These are phyloP conservation scores for Boechera stricta DNA, from an alignment of 345 rosid genomes.

Conservation along the genomic window DNA sequence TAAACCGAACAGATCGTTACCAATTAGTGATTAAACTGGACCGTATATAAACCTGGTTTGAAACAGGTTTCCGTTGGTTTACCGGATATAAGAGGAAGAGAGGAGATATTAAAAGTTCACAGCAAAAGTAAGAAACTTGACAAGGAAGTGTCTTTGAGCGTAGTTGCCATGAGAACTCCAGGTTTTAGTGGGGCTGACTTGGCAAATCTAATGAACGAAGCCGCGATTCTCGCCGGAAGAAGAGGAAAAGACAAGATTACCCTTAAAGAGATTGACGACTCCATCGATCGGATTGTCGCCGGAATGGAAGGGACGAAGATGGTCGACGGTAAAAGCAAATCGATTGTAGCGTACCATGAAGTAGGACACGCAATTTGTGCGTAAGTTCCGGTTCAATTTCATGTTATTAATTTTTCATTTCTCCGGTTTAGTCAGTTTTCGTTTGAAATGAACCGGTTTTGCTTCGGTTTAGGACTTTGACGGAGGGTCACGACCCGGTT, in stretches of 20 bases:
- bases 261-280: slow-evolving; percentile 65
- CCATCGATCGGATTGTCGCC: slow-evolving; percentile 70
- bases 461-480: slow-evolving; percentile 52
- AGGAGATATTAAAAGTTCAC: slow-evolving; percentile 73
- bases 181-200: slow-evolving; percentile 90
- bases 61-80: slow-evolving; percentile 66
- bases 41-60: not conserved
- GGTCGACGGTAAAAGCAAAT: slow-evolving; percentile 74
- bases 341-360: slow-evolving; percentile 75
- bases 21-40: not conserved
- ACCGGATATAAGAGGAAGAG: slow-evolving; percentile 77
- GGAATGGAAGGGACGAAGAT: slow-evolving; percentile 83
- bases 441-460: not conserved
- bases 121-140: slow-evolving; percentile 74
- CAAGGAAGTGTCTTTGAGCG: slow-evolving; percentile 54
- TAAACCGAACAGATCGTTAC: not conserved
- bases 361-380: slow-evolving; percentile 74
- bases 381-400: slow-evolving; percentile 46
- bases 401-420: not conserved
- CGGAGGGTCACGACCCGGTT: slow-evolving; percentile 73
- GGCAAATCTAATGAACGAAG: slow-evolving; percentile 83
- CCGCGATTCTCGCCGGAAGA: slow-evolving; percentile 76
- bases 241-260: slow-evolving; percentile 67
- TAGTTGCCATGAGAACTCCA: slow-evolving; percentile 76
- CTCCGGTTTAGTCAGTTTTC: not conserved